Evolutionary conservation across 73 alveolate species (phyloP).

Genomic region (Stentor coeruleus): DNA sequence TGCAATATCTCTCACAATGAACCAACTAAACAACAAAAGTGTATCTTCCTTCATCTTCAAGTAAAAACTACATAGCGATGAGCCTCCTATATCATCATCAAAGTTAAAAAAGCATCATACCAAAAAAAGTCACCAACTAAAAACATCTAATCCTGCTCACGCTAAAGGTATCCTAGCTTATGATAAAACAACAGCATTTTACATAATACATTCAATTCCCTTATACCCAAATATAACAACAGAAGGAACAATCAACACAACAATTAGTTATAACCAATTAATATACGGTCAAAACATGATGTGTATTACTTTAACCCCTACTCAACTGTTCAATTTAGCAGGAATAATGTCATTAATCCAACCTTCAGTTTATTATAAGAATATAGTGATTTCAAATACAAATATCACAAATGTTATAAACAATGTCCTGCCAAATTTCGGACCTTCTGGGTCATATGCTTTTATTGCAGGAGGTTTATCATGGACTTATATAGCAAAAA

Average conservation of each 20-base stretch:
- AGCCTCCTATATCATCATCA: no score
- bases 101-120: no score
- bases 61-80: no score
- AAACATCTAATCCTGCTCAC: no score
- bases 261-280: neutral
- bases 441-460: no score
- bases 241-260: neutral
- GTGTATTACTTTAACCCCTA: neutral
- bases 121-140: no score
- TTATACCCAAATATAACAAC: neutral
- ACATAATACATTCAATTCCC: neutral
- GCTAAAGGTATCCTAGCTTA: no score
- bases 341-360: neutral
- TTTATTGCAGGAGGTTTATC: no score
- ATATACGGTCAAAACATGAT: conserved; percentile 5
- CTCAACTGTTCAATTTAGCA: neutral
- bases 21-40: no score
- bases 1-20: no score
- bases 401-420: neutral
- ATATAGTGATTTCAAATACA: neutral
- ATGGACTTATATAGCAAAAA: no score
- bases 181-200: neutral
- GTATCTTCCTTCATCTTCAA: no score
- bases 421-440: neutral
- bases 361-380: neutral